A percentile compares a stretch with the other conserved stretches of the same genome.
phyloP scores from a whole-genome alignment of 2,329 filamentous ascomycete species.

The Ophiosphaerella herpotricha region DNA sequence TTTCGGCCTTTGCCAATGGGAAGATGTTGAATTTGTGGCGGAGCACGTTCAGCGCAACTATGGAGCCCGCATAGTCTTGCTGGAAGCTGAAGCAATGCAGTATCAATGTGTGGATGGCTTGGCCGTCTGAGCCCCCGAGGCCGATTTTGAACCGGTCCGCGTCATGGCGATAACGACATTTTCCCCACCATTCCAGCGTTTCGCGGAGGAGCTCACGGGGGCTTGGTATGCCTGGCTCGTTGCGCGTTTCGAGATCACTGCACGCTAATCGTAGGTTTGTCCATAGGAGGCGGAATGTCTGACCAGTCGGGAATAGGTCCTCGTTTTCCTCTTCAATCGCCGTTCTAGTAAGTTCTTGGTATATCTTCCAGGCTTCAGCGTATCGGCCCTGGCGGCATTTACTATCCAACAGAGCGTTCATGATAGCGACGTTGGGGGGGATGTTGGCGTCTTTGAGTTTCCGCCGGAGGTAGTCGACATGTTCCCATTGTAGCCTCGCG shows the following conservation, averaged over 20 bases:
- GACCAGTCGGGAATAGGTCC: conserved; percentile 37
- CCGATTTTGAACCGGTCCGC: conserved; percentile 33
- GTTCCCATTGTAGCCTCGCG: conserved; percentile 34
- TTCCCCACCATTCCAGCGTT: conserved; percentile 35
- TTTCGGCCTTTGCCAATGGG: conserved; percentile 24
- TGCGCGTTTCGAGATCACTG: conserved; percentile 19
- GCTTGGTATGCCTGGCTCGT: conserved; percentile 28
- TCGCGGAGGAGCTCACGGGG: conserved; percentile 39
- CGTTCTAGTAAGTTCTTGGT: conserved; percentile 31
- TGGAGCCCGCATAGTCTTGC: conserved; percentile 39
- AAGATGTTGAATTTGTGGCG: conserved; percentile 29
- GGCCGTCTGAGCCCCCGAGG: conserved; percentile 24
- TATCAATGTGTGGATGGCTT: conserved; percentile 32
- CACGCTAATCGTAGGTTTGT: conserved; percentile 38
- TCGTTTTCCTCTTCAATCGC: conserved; percentile 6
- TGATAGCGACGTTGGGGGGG: conserved; percentile 28
- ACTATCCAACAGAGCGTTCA: conserved; percentile 42
- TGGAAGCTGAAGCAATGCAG: conserved; percentile 43
- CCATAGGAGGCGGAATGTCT: conserved; percentile 37
- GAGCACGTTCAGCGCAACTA: conserved; percentile 41
- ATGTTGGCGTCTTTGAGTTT: conserved; percentile 28
- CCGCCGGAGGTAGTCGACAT: conserved; percentile 39
- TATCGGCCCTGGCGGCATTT: conserved; percentile 35
- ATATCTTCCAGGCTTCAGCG: conserved; percentile 34
- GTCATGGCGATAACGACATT: conserved; percentile 29